A percentile compares a stretch with the other conserved stretches of the same genome.
These are phyloP conservation scores for Carpinus fangiana DNA, from an alignment of 306 rosid species.

Conservation along the genomic window DNA sequence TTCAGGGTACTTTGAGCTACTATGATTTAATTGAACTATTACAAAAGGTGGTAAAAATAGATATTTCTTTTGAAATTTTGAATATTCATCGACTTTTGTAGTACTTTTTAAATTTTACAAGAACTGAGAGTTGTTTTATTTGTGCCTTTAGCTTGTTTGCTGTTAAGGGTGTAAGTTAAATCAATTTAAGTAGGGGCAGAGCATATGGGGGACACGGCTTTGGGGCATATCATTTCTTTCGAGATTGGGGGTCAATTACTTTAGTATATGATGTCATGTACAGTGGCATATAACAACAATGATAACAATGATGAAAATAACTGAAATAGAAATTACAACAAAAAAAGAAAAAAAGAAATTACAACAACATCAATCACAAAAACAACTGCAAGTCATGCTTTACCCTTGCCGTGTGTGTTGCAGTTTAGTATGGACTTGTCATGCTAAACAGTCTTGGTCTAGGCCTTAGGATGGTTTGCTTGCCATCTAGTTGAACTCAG, in stretches of 20 bases:
- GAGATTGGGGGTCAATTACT: too few relatives aligned
- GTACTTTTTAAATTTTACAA: too few relatives aligned
- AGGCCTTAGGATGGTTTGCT: not conserved
- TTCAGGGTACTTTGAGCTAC: conserved; percentile 6
- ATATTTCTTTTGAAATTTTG: not conserved
- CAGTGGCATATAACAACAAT: not conserved
- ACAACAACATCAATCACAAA: not conserved
- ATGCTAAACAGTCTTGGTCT: not conserved
- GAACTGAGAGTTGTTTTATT: not conserved
- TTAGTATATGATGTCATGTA: too few relatives aligned
- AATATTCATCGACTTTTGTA: not conserved
- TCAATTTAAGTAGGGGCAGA: too few relatives aligned
- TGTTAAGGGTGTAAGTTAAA: not conserved
- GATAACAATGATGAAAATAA: too few relatives aligned
- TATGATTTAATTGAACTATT: not conserved
- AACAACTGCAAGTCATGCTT: not conserved
- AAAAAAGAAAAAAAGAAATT: too few relatives aligned
- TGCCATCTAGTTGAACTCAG: not conserved
- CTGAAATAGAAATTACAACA: not conserved
- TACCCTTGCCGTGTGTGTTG: not conserved
- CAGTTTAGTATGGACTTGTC: not conserved
- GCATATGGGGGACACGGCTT: not conserved
- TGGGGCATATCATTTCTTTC: too few relatives aligned
- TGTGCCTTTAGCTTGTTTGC: too few relatives aligned
- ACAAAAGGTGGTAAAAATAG: not conserved